Conservation (phyloP, 371 early-diverging fungal genomes). For the Mortierella sp. region DNA sequence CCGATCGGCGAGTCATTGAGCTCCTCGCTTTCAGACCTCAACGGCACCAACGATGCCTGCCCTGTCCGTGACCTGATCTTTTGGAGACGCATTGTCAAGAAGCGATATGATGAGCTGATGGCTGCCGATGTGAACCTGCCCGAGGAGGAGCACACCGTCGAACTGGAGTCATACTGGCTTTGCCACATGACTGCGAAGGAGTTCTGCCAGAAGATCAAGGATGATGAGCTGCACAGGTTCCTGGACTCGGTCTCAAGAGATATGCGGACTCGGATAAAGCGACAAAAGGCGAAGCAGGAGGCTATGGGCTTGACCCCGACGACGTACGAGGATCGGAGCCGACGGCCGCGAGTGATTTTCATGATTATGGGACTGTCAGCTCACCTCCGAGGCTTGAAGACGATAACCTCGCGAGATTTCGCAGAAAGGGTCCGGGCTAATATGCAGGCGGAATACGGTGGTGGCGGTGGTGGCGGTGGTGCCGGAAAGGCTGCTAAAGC, state of each 20-base stretch:
- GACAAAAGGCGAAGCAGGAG: slow-evolving; percentile 19
- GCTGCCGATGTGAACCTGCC: slow-evolving; percentile 16
- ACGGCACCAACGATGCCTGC: background rate
- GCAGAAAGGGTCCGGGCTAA: slow-evolving; percentile 26
- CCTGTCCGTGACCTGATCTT: slow-evolving; percentile 27
- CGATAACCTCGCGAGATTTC: slow-evolving; percentile 16
- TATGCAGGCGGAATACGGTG: background rate
- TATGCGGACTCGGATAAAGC: slow-evolving; percentile 21
- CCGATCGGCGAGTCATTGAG: background rate
- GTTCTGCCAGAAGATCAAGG: slow-evolving; percentile 17
- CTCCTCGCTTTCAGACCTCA: slow-evolving; percentile 1
- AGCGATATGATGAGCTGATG: slow-evolving; percentile 33
- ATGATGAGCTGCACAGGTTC: background rate
- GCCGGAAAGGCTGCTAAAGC: background rate
- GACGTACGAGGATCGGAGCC: slow-evolving; percentile 18
- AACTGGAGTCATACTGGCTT: slow-evolving; percentile 36
- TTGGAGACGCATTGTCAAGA: slow-evolving; percentile 34
- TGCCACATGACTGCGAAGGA: slow-evolving; percentile 25
- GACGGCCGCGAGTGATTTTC: slow-evolving; percentile 26
- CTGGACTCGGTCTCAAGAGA: slow-evolving; percentile 27
- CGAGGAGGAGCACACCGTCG: slow-evolving; percentile 16
- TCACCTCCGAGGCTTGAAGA: slow-evolving; percentile 20
- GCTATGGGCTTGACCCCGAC: slow-evolving; percentile 7
- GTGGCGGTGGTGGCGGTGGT: background rate
- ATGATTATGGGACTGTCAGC: slow-evolving; percentile 34